phyloP scores from a whole-genome alignment of 371 early-diverging fungal species.

The Mortierella sp. region DNA sequence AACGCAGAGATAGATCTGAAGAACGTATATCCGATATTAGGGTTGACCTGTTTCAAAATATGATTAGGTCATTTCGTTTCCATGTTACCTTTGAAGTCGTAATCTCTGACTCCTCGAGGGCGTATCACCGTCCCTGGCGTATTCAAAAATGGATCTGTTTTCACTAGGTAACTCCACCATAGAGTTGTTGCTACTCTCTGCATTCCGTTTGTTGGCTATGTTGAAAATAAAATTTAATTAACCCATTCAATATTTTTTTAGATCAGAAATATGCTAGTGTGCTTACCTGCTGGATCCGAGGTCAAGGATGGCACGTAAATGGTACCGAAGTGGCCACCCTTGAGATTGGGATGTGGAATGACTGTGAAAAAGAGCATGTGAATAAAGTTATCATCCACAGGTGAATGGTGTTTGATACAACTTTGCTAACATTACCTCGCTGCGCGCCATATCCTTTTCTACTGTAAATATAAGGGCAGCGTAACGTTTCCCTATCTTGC shows the following conservation, averaged over 20 bases:
- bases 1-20: constrained; percentile 34
- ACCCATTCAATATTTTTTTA: background rate
- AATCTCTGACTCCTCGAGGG: background rate
- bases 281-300: constrained; percentile 59
- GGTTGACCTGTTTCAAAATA: background rate
- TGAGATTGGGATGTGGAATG: constrained; percentile 48
- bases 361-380: constrained; percentile 5
- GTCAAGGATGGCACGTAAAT: constrained; percentile 71
- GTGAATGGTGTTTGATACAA: background rate
- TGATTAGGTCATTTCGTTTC: background rate
- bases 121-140: constrained; percentile 18
- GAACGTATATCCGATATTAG: background rate
- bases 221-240: background rate
- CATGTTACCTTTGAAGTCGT: constrained; percentile 24
- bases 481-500: constrained; percentile 75
- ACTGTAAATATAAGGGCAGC: constrained; percentile 76
- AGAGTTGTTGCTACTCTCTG: constrained; percentile 21
- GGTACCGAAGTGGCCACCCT: constrained; percentile 68
- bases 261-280: background rate
- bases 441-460: constrained; percentile 29
- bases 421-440: background rate
- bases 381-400: background rate
- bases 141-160: constrained; percentile 39
- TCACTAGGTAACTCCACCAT: constrained; percentile 39
- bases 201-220: constrained; percentile 25